phyloP scores from a whole-genome alignment of 148 eudicot species.

The Beta vulgaris region DNA sequence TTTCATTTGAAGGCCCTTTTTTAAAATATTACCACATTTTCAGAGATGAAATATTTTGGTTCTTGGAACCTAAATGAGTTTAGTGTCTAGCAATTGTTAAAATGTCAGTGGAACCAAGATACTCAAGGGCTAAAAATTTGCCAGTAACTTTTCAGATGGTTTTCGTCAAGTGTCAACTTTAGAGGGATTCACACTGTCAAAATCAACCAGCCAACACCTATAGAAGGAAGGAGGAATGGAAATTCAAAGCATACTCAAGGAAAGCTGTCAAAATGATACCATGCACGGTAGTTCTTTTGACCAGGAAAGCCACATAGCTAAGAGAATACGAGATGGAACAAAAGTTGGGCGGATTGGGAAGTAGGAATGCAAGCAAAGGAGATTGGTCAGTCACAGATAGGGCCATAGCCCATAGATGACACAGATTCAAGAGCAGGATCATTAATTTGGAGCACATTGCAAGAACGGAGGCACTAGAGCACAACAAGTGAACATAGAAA shows the following conservation, averaged over 20 bases:
- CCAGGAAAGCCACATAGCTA: not conserved
- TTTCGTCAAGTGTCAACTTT: not conserved
- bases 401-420: too few species aligned
- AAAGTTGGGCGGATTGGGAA: not conserved
- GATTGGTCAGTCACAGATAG: not conserved
- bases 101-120: not conserved
- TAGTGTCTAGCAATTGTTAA: not conserved
- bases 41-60: not conserved
- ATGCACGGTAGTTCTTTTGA: not conserved
- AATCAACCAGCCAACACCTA: not conserved
- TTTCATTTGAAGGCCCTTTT: not conserved
- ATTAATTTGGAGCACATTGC: too few species aligned
- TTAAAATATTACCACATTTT: not conserved
- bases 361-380: not conserved
- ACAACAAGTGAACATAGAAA: not conserved
- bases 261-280: not conserved
- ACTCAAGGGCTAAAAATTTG: not conserved
- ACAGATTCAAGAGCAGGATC: too few species aligned
- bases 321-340: not conserved
- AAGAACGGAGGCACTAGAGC: not conserved
- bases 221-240: not conserved
- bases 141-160: not conserved
- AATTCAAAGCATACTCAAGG: not conserved
- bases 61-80: not conserved
- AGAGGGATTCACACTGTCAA: not conserved